Evolutionary conservation across 768 basidiomycete species (phyloP).

Genomic region (Termitomyces sp.): DNA sequence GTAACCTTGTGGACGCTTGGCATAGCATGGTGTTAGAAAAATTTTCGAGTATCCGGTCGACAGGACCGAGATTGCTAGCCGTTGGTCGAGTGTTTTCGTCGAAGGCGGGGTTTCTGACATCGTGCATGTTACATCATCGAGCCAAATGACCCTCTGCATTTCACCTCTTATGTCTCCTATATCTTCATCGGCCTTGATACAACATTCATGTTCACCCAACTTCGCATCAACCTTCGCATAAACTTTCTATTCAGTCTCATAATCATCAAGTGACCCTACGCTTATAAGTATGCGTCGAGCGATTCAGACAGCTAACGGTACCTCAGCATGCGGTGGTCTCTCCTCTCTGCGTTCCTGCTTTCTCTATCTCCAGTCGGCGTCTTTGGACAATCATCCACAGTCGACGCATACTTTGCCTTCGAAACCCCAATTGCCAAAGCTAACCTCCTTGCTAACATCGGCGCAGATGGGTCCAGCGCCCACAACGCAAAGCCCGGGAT

Average conservation of each 20-base stretch:
- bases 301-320: no score
- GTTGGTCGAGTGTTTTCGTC: no score
- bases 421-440: conserved; percentile 29
- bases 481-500: conserved; percentile 43
- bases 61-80: no score
- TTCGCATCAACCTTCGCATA: background rate
- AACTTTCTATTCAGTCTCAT: background rate
- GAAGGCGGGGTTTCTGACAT: no score
- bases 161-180: background rate
- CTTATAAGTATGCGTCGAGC: background rate
- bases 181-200: no score
- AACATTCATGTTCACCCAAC: background rate
- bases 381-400: conserved; percentile 16
- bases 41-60: no score
- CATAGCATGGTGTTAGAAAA: no score
- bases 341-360: conserved; percentile 11
- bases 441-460: conserved; percentile 57
- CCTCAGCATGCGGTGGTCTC: conserved; percentile 13
- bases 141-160: no score
- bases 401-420: conserved; percentile 18
- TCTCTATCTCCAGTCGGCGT: conserved; percentile 12
- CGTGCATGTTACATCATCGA: no score
- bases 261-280: background rate
- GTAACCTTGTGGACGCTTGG: no score
- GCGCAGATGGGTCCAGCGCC: conserved; percentile 39